phyloP scores from a whole-genome alignment of 192 early-diverging fungal genomes.

The Spinellus fusiger region DNA sequence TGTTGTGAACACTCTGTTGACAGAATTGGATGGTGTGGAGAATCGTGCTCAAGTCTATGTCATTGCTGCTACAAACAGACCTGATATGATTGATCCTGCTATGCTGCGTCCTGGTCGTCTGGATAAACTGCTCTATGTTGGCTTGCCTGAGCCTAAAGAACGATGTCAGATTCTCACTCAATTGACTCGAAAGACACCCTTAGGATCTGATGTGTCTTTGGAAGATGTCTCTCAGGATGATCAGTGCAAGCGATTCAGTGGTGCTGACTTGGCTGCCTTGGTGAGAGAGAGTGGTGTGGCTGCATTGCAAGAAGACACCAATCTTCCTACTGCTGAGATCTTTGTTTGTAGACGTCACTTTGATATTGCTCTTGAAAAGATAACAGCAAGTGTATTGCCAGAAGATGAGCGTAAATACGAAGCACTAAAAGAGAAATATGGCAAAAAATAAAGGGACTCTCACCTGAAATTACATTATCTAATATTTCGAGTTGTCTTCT shows the following conservation, averaged over 20 bases:
- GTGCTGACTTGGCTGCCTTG: constrained; percentile 72
- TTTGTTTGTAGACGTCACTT: constrained; percentile 64
- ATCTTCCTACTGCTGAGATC: constrained; percentile 30
- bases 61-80: constrained; percentile 96
- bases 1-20: constrained; percentile 95
- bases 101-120: constrained; percentile 96
- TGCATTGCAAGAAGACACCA: constrained; percentile 43
- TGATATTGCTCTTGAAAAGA: constrained; percentile 72
- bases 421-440: constrained; percentile 17
- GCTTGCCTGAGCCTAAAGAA: constrained; percentile 77
- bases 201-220: constrained; percentile 54
- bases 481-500: not conserved
- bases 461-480: not conserved
- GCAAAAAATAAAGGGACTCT: constrained; percentile 8
- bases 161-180: constrained; percentile 82
- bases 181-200: constrained; percentile 71
- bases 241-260: constrained; percentile 66
- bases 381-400: constrained; percentile 70
- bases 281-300: constrained; percentile 79
- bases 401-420: constrained; percentile 11
- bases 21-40: constrained; percentile 95
- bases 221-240: constrained; percentile 51
- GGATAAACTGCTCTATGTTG: constrained; percentile 97
- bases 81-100: constrained; percentile 86
- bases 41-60: constrained; percentile 87